Evolutionary conservation across 1,284 basidiomycete genomes (phyloP), one percentile per base, ranked within the genome.

Genomic region (Sporisorium iseilematis-ciliati): DNA sequence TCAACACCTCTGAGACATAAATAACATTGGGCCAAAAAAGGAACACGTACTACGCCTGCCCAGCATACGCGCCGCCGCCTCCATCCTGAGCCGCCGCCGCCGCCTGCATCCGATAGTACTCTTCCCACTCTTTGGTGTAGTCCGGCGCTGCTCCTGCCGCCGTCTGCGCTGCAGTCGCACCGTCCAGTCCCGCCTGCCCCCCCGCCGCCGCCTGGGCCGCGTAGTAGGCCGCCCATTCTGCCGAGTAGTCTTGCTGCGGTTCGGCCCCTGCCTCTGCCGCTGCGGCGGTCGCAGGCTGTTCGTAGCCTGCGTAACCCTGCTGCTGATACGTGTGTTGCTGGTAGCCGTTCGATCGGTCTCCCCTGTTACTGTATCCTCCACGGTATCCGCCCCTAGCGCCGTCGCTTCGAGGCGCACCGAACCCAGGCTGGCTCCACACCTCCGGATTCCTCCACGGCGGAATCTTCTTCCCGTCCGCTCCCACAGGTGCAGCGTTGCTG

Each of bases 191-290:
- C 4, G 6, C 23, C 46, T 12, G 65, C 41, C 41, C 67, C 0
- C 58, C 61, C 10, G 66, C 62, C 0, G 75, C 80, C 2, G 76
- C 78, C 25, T 81, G 77, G 7, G 76, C 77, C 0, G 80, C 80
- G 42, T 84, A 84, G 54, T 84, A 84, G 0, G 82, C 80, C 16
- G 82, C 82, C 82, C 82, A 83, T 54, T 83, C 81, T n/a, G 82
- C 79, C 16, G 79, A 76, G 51, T 83, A 83, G 66, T 83, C 81
- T 20, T 66, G 75, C 55, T 82, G 81, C 6, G 41, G 35, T 7
- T 40, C 29, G 3, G 54, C 71, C 25, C 62, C 68, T 21, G 12
- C 63, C 5, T 33, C 56, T 29, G 4, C 62, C 3, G 23, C 57
- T 18, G 48, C 48, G 8, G 43, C 20, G 4, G 40, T 41, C 11